A percentile compares a stretch with the other conserved stretches of the same genome.
phyloP scores from a whole-genome alignment of 2,329 filamentous ascomycete species.

The Colletotrichum sp. region DNA sequence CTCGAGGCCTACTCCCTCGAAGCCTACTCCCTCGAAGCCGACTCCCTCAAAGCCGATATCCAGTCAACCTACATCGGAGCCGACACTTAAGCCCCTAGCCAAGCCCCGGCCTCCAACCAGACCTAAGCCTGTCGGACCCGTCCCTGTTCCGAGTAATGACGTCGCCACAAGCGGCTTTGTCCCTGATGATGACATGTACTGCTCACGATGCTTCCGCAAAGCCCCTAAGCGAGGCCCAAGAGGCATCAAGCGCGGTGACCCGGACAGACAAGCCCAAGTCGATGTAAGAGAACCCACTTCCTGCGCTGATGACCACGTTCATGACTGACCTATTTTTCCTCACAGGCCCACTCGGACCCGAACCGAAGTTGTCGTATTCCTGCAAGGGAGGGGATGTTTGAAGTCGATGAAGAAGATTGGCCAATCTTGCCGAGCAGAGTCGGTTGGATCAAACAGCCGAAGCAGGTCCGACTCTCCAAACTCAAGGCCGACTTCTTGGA shows the following conservation, averaged over 20 bases:
- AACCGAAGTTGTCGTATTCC: constrained; percentile 16
- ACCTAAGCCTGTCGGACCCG: not conserved
- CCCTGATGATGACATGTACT: constrained; percentile 33
- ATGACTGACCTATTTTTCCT: not conserved
- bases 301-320: not conserved
- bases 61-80: not conserved
- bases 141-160: not conserved
- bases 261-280: constrained; percentile 7
- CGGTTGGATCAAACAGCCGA: constrained; percentile 31
- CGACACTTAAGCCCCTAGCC: not conserved
- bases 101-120: not conserved
- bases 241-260: not conserved
- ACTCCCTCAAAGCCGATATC: not conserved
- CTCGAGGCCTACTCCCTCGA: not conserved
- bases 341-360: constrained; percentile 19
- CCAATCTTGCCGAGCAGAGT: constrained; percentile 34
- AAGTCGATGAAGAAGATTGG: not conserved
- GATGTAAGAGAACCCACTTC: not conserved
- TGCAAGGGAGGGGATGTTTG: not conserved
- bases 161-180: constrained; percentile 23
- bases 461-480: constrained; percentile 17
- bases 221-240: not conserved
- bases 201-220: constrained; percentile 28
- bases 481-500: constrained; percentile 28
- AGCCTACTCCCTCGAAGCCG: not conserved